Conservation (phyloP, 2,329 filamentous ascomycete species). For the Juglanconis juglandina region DNA sequence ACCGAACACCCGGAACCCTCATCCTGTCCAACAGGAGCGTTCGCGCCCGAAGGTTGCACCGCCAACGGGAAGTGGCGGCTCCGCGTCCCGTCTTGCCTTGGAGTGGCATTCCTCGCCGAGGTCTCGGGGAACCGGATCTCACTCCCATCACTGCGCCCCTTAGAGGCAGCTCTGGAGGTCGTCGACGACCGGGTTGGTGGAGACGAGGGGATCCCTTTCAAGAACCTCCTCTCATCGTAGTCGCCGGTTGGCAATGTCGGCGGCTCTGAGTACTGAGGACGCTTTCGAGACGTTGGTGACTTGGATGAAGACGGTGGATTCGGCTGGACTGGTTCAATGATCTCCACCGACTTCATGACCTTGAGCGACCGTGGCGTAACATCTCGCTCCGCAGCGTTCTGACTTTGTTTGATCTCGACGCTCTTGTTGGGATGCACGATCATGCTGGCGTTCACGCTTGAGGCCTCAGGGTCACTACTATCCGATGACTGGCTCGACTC, state of each 20-base stretch:
- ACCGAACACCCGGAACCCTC: background rate
- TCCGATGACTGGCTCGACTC: background rate
- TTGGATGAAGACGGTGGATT: background rate
- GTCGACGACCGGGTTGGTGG: background rate
- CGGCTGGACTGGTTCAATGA: background rate
- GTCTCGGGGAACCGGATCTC: background rate
- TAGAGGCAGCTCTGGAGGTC: background rate
- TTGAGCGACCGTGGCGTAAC: background rate
- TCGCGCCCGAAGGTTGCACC: background rate
- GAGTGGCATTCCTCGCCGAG: background rate
- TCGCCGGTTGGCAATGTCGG: background rate
- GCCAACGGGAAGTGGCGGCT: background rate
- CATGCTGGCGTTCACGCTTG: conserved; percentile 11
- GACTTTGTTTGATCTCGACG: background rate
- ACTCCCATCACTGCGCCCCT: background rate
- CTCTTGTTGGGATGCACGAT: conserved; percentile 13
- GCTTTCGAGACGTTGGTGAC: background rate
- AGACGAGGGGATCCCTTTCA: conserved; percentile 6
- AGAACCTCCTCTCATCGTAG: background rate
- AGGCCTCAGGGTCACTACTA: background rate
- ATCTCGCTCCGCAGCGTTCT: background rate
- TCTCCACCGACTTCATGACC: background rate
- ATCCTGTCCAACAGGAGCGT: background rate
- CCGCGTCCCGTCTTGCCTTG: background rate
- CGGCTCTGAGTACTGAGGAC: background rate